phyloP scores from a whole-genome alignment of 2,329 filamentous ascomycete species.

The Exserohilum rostratum region DNA sequence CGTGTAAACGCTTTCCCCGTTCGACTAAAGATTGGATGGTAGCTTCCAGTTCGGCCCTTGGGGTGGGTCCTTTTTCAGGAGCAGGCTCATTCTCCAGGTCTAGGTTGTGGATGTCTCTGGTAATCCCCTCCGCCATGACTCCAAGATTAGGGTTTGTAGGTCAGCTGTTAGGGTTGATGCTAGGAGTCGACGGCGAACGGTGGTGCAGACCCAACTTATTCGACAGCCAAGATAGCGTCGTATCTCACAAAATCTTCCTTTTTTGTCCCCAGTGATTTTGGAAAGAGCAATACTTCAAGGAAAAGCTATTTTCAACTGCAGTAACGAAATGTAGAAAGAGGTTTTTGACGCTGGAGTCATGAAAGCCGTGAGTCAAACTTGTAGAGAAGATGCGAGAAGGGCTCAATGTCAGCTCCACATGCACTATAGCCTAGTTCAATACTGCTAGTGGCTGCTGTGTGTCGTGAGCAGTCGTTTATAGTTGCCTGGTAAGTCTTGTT shows the following conservation, averaged over 20 bases:
- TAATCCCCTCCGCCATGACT: slow-evolving; percentile 25
- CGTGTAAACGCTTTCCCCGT: slow-evolving; percentile 47
- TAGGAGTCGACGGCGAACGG: background rate
- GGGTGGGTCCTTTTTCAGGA: slow-evolving; percentile 7
- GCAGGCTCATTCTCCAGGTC: slow-evolving; percentile 14
- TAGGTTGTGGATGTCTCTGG: slow-evolving; percentile 15
- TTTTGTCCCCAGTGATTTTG: background rate
- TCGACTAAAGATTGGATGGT: slow-evolving; percentile 43
- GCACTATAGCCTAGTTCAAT: background rate
- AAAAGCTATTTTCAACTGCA: background rate
- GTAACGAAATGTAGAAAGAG: background rate
- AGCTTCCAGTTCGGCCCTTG: slow-evolving; percentile 25
- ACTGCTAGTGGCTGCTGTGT: background rate
- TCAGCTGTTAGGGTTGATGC: background rate
- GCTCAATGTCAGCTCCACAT: background rate
- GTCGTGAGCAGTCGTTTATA: background rate
- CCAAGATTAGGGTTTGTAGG: background rate
- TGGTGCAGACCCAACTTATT: too few species aligned
- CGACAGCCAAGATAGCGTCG: too few species aligned
- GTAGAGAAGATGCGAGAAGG: background rate
- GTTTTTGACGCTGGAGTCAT: background rate
- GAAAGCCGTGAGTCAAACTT: background rate
- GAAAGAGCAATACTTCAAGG: background rate
- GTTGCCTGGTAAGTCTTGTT: background rate
- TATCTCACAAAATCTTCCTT: too few species aligned